Percentiles rank a stretch among this genome's conserved stretches.
Evolutionary conservation across 2,329 filamentous ascomycete genomes (phyloP).

Genomic region (Thelonectria discophora): DNA sequence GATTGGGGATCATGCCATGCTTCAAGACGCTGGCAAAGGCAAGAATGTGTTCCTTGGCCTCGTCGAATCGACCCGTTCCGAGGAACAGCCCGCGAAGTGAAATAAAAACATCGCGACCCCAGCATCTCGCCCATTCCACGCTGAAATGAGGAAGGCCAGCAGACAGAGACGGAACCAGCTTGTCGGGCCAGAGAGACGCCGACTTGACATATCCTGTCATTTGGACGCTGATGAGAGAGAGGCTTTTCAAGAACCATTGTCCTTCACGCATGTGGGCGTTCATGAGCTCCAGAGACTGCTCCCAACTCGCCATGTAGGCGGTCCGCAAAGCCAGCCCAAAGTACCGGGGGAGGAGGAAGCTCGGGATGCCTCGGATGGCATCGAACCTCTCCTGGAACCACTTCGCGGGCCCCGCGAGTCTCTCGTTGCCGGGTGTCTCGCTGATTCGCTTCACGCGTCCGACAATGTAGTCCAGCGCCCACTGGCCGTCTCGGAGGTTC

Average conservation of each 20-base stretch:
- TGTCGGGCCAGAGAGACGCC: conserved; percentile 87
- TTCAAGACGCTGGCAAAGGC: conserved; percentile 97
- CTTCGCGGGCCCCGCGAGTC: conserved; percentile 70
- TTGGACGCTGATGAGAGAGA: conserved; percentile 92
- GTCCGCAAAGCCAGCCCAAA: conserved; percentile 90
- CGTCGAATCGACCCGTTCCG: conserved; percentile 85
- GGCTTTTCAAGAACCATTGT: conserved; percentile 86
- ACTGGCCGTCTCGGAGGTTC: conserved; percentile 89
- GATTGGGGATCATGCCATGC: conserved; percentile 97
- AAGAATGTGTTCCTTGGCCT: conserved; percentile 92
- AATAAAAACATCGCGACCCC: conserved; percentile 98
- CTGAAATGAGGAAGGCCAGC: conserved; percentile 95
- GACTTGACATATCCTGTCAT: conserved; percentile 90
- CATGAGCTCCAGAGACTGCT: conserved; percentile 82
- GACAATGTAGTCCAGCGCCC: conserved; percentile 90
- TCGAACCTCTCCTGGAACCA: conserved; percentile 90
- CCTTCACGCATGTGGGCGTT: conserved; percentile 78
- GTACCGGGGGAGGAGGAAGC: conserved; percentile 89
- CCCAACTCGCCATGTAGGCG: conserved; percentile 84
- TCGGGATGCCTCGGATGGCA: conserved; percentile 84
- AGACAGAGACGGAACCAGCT: conserved; percentile 84
- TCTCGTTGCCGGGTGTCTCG: conserved; percentile 67
- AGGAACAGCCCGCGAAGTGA: conserved; percentile 91
- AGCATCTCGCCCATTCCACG: conserved; percentile 92
- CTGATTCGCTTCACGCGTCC: conserved; percentile 79